phyloP scores from a whole-genome alignment of 164 flowering plant genomes.

The Vitis amurensis region DNA sequence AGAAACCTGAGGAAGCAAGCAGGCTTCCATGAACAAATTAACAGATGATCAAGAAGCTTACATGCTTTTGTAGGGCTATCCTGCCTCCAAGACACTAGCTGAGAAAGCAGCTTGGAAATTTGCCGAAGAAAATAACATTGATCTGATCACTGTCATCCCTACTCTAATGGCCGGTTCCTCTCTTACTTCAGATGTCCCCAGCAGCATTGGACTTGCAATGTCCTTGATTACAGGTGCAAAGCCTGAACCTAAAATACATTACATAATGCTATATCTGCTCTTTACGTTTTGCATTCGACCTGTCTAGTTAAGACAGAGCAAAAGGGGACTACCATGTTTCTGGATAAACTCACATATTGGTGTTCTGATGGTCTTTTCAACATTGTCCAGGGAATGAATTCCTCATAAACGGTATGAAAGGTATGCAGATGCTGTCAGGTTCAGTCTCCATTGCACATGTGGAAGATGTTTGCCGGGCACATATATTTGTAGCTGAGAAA shows the following conservation, averaged over 20 bases:
- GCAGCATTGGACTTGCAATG: conserved; percentile 49
- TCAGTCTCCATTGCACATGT: conserved; percentile 68
- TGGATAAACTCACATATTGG: not conserved
- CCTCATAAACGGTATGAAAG: conserved; percentile 50
- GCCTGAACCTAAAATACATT: not conserved
- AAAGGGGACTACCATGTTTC: not conserved
- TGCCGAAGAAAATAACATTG: conserved; percentile 65
- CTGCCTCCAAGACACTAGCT: conserved; percentile 63
- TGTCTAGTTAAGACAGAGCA: too few relatives aligned
- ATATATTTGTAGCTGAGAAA: conserved; percentile 67
- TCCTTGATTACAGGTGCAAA: conserved; percentile 49
- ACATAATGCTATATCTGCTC: not conserved
- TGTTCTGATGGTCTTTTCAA: not conserved
- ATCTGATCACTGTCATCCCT: conserved; percentile 67
- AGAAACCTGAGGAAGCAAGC: not conserved
- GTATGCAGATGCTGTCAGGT: conserved; percentile 75
- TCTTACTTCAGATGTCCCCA: conserved; percentile 50
- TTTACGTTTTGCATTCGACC: too few relatives aligned
- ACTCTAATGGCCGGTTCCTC: conserved; percentile 60
- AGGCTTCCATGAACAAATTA: not conserved
- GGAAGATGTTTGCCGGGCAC: conserved; percentile 72
- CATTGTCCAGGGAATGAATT: conserved; percentile 48
- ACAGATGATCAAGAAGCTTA: not conserved
- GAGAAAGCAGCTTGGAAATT: conserved; percentile 69
- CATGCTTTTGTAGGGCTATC: conserved; percentile 56